Percentiles rank a stretch among this genome's conserved stretches.
These are phyloP conservation scores for Crucihimalaya himalaica DNA, from an alignment of 345 rosid genomes.

Conservation along the genomic window DNA sequence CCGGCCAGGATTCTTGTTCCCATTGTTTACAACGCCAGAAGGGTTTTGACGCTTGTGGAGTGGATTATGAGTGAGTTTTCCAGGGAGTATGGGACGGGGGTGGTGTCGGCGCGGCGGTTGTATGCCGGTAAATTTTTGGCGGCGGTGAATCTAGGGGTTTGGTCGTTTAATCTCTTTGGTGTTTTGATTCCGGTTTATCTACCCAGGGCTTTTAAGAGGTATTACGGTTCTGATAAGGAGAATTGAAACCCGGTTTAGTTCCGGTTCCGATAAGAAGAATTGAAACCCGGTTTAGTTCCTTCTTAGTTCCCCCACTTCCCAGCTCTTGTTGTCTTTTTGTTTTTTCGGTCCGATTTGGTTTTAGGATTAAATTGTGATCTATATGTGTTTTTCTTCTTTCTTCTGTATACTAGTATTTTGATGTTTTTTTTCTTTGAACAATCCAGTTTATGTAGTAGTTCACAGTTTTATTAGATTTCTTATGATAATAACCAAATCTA, in stretches of 20 bases:
- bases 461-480: not conserved
- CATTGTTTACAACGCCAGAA: constrained; percentile 67
- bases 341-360: not conserved
- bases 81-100: constrained; percentile 25
- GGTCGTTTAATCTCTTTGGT: constrained; percentile 89
- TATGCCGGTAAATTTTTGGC: constrained; percentile 64
- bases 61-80: constrained; percentile 64
- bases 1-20: constrained; percentile 81
- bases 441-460: not conserved
- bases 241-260: constrained; percentile 26
- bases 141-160: constrained; percentile 64
- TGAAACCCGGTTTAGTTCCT: constrained; percentile 22
- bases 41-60: constrained; percentile 61
- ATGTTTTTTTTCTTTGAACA: not conserved
- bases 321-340: constrained; percentile 4
- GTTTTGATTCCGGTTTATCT: constrained; percentile 83
- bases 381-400: not conserved
- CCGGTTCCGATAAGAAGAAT: constrained; percentile 34
- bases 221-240: constrained; percentile 49
- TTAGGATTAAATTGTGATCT: not conserved
- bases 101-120: constrained; percentile 51
- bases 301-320: not conserved
- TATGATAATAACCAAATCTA: not conserved
- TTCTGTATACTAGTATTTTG: not conserved
- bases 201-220: constrained; percentile 73